Conservation (phyloP, 2,329 filamentous ascomycete species). For the Aspergillus terreus region DNA sequence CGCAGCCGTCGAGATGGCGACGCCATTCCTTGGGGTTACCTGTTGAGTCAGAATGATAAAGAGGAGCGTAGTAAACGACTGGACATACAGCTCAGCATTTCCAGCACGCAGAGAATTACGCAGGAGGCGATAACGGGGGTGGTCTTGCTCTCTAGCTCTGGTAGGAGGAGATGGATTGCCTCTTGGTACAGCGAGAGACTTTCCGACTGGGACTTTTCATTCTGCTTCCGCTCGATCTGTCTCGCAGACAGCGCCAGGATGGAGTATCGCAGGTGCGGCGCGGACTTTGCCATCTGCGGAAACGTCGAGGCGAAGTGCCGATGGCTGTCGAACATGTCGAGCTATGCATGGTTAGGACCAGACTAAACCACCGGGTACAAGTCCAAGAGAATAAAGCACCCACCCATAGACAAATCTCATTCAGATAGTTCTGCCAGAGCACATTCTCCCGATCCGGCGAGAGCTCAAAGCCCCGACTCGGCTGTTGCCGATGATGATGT, state of each 20-base stretch:
- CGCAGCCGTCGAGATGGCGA: conserved; percentile 52
- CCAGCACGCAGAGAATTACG: conserved; percentile 52
- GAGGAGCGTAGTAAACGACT: background rate
- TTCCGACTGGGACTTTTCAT: conserved; percentile 37
- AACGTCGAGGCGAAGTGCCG: conserved; percentile 48
- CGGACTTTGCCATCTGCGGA: conserved; percentile 44
- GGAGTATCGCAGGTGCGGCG: conserved; percentile 46
- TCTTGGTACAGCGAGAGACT: conserved; percentile 51
- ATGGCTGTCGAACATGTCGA: conserved; percentile 53
- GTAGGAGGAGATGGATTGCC: conserved; percentile 49
- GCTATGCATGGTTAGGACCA: conserved; percentile 22
- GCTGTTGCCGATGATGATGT: conserved; percentile 1
- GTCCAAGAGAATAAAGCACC: background rate
- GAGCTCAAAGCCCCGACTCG: conserved; percentile 22
- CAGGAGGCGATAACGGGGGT: conserved; percentile 51
- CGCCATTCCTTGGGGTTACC: conserved; percentile 47
- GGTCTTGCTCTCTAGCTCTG: conserved; percentile 44
- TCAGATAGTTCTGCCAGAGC: conserved; percentile 29
- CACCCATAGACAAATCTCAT: conserved; percentile 30
- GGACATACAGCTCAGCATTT: conserved; percentile 47
- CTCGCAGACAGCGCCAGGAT: conserved; percentile 52
- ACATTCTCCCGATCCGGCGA: conserved; percentile 28
- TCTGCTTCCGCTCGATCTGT: conserved; percentile 48
- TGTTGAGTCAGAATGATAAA: conserved; percentile 1
- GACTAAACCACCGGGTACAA: background rate